Conservation (phyloP, 257 asterid species). For the Fraxinus pennsylvanica region DNA sequence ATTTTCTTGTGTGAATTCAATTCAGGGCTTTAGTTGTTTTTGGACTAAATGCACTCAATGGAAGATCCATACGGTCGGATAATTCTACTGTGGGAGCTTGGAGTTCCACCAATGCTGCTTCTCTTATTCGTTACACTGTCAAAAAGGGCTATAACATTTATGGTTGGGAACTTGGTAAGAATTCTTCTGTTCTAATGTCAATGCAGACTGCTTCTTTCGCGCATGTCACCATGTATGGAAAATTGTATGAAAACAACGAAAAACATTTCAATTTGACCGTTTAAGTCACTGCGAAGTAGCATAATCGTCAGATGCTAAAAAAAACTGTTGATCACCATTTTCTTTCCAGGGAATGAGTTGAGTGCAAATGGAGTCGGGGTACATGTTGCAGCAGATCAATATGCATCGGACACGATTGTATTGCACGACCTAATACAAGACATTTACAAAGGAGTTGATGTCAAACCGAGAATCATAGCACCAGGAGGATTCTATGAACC, state of each 20-base stretch:
- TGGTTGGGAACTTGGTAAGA: slow-evolving; percentile 76
- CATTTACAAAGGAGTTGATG: slow-evolving; percentile 34
- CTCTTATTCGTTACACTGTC: slow-evolving; percentile 56
- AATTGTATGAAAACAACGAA: neutral
- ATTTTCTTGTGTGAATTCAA: neutral
- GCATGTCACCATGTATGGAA: neutral
- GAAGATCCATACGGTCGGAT: slow-evolving; percentile 38
- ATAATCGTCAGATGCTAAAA: neutral
- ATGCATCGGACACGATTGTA: slow-evolving; percentile 49
- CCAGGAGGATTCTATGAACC: slow-evolving; percentile 72
- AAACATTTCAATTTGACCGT: neutral
- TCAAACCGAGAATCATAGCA: slow-evolving; percentile 45
- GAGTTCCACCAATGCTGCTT: slow-evolving; percentile 60
- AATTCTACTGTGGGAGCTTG: slow-evolving; percentile 57
- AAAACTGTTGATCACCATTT: neutral
- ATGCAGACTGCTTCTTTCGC: neutral
- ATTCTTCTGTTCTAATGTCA: neutral
- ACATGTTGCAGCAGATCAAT: slow-evolving; percentile 45
- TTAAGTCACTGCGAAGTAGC: too few relatives aligned
- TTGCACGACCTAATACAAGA: slow-evolving; percentile 38
- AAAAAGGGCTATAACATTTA: slow-evolving; percentile 52
- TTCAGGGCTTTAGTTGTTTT: slow-evolving; percentile 63
- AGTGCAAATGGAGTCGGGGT: slow-evolving; percentile 60
- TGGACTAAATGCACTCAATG: slow-evolving; percentile 71
- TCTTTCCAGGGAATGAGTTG: slow-evolving; percentile 61